Evolutionary conservation across 1,284 basidiomycete species (phyloP).

Genomic region (Phellopilus nigrolimitatus): DNA sequence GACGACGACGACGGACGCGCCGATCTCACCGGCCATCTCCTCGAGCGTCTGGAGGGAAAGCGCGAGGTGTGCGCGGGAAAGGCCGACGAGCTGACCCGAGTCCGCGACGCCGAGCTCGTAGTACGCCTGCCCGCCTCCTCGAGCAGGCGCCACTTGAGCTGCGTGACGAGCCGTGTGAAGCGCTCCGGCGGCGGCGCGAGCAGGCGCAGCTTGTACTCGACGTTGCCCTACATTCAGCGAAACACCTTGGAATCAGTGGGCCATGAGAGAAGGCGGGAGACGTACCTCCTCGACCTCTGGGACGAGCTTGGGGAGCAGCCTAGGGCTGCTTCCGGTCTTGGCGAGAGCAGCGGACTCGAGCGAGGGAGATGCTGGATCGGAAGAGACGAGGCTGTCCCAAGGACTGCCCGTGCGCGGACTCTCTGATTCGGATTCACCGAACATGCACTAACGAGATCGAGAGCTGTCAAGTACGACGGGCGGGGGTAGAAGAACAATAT

Average conservation of each 20-base stretch:
- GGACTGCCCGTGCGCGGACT: conserved; percentile 72
- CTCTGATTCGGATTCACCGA: conserved; percentile 74
- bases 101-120: conserved; percentile 91
- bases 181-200: conserved; percentile 64
- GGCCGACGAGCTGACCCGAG: conserved; percentile 80
- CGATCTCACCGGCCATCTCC: conserved; percentile 89
- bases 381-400: conserved; percentile 69
- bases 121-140: conserved; percentile 87
- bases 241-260: background rate
- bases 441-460: conserved; percentile 42
- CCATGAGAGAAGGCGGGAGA: background rate
- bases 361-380: conserved; percentile 35
- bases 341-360: conserved; percentile 13
- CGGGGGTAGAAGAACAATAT: background rate
- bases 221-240: conserved; percentile 56
- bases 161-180: conserved; percentile 80
- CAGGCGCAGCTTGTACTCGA: conserved; percentile 85
- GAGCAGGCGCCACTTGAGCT: conserved; percentile 91
- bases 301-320: conserved; percentile 51
- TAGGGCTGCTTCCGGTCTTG: conserved; percentile 8
- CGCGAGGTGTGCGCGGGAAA: conserved; percentile 72
- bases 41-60: conserved; percentile 78
- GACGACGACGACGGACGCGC: conserved; percentile 82
- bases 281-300: conserved; percentile 66
- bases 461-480: background rate